These are phyloP conservation scores for Pneumocystis carinii DNA, from an alignment of 1,139 yeast species.

Conservation along the genomic window DNA sequence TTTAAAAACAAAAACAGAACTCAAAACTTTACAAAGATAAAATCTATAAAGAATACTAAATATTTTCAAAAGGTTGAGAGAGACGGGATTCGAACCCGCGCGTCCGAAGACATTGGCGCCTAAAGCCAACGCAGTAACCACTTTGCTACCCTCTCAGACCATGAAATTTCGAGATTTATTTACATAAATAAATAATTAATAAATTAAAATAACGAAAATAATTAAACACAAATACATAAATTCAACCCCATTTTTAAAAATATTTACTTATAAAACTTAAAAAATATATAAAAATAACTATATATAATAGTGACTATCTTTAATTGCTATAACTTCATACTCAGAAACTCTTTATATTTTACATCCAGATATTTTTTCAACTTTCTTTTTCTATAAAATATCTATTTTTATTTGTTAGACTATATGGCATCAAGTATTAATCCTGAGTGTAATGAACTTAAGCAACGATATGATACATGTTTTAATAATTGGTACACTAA, in stretches of 20 bases:
- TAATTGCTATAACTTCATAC: too few species aligned
- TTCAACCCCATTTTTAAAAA: too few species aligned
- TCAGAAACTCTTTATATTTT: too few species aligned
- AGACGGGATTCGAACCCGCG: conserved; percentile 1
- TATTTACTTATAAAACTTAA: too few species aligned
- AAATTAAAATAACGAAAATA: too few species aligned
- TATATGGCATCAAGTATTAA: conserved; percentile 10
- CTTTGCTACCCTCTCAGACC: neutral
- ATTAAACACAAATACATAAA: too few species aligned
- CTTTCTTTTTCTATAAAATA: neutral
- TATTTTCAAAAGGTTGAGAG: neutral
- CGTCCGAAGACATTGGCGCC: conserved; percentile 1
- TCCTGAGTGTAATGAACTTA: conserved; percentile 10
- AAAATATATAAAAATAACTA: too few species aligned
- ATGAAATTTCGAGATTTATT: neutral
- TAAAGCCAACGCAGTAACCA: conserved; percentile 1
- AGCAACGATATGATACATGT: conserved; percentile 13
- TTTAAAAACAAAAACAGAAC: too few species aligned
- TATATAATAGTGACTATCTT: too few species aligned
- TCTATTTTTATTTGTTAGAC: neutral
- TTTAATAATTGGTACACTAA: conserved; percentile 14
- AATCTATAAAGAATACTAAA: neutral
- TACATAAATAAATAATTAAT: too few species aligned
- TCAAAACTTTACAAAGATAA: too few species aligned
- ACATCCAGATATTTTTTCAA: too few species aligned